Evolutionary conservation across 2,329 filamentous ascomycete species (phyloP), one percentile per base, ranked within the genome.

Genomic region (Trichoderma afroharzianum): DNA sequence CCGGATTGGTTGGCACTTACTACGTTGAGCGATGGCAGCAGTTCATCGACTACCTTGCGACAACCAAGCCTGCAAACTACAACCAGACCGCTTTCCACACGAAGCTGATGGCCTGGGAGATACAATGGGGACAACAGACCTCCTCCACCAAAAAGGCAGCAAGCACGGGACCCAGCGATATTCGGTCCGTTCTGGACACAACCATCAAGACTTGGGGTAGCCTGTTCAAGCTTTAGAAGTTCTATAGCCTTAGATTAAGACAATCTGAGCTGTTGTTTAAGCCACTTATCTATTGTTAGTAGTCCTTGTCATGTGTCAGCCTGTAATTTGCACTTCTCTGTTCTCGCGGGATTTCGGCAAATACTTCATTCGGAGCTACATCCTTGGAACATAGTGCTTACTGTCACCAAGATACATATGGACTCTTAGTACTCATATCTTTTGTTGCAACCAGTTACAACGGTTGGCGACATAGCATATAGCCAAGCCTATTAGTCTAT

Each of bases 1-100:
- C 78, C 9, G 85, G 85, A 1, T 77, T 88, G 0, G 81, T 86
- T 4, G 77, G 77, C 1, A 77, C 76, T 1, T 88, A 87, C 75
- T 87, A 87, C 74, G 62, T 81, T 11, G 81, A 80, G 15, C 77
- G 85, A 11, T 87, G 85, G 85, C 68, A 80, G 63, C 81, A 80
- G 33, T 87, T 87, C 73, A 73, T 85, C 11, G 76, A 82, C 21
- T 84, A 83, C 73, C 75, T 84, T 68, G 63, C 73, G 3, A 66
- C 63, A 8, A 75, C 73, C 50, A 28, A 61, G 53, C 71, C 53
- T 2, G 18, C 61, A 26, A 36, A 30, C 39, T 72, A 72, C 68
- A 71, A 72, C 57, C 71, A 72, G 68, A 71, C 69, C 14, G 63
- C 55, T 18, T 72, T 73, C 43, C 50, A 72, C 12, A n/a, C 61